Conservation (phyloP, 2,329 filamentous ascomycete genomes). For the Colletotrichum musicola region DNA sequence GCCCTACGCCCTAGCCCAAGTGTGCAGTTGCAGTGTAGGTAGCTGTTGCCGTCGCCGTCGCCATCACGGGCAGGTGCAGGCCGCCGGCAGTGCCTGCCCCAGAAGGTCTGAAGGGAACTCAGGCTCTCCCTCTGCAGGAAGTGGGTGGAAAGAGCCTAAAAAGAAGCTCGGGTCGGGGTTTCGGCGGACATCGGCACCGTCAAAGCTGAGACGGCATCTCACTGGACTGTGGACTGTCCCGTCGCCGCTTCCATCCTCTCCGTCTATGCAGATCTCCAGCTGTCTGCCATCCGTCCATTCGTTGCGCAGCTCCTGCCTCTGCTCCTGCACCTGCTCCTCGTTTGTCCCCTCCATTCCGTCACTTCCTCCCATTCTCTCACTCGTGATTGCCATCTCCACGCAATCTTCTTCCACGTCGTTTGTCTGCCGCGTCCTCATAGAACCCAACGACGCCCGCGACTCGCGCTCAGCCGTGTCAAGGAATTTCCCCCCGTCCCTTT, state of each 20-base stretch:
- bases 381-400: constrained; percentile 9
- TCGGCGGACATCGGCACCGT: constrained; percentile 32
- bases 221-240: neutral
- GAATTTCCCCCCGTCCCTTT: no score
- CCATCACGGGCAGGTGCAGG: no score
- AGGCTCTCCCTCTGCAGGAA: no score
- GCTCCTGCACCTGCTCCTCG: neutral
- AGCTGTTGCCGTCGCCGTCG: no score
- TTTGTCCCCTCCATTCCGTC: constrained; percentile 16
- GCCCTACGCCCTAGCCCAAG: neutral
- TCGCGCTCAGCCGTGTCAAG: no score
- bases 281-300: neutral
- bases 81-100: no score
- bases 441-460: no score
- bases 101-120: no score
- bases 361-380: constrained; percentile 5
- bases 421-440: neutral
- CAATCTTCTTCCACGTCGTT: neutral
- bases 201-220: constrained; percentile 36
- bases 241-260: neutral
- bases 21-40: constrained; percentile 3
- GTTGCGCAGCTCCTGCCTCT: neutral
- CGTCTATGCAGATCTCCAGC: neutral
- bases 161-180: constrained; percentile 25
- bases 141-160: neutral